Percentiles rank a stretch among this genome's conserved stretches.
These are phyloP conservation scores for Gliomastix tumulicola DNA, from an alignment of 2,329 filamentous ascomycete genomes.

Conservation along the genomic window DNA sequence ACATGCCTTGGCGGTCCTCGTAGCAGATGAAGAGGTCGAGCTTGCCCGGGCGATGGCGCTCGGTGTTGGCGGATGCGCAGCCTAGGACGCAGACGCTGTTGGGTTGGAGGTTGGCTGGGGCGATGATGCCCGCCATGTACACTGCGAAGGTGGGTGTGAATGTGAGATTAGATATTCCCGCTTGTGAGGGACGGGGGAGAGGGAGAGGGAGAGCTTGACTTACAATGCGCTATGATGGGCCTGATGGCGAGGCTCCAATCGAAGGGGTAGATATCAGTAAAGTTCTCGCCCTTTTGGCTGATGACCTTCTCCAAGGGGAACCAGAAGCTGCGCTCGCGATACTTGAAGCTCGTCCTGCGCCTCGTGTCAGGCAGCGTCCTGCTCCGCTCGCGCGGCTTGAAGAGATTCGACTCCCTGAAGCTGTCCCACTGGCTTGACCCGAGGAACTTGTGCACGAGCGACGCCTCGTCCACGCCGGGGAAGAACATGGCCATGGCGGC, in stretches of 20 bases:
- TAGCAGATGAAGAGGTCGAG: conserved; percentile 19
- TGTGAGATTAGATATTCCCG: conserved; percentile 4
- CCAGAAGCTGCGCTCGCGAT: conserved; percentile 12
- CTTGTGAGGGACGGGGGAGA: too few species aligned
- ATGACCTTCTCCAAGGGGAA: conserved; percentile 11
- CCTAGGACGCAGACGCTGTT: conserved; percentile 10
- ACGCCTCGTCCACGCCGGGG: conserved; percentile 5
- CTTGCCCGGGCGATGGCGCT: conserved; percentile 15
- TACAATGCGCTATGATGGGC: conserved; percentile 14
- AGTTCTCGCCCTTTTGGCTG: conserved; percentile 5
- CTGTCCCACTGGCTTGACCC: conserved; percentile 7
- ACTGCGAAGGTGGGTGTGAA: conserved; percentile 7
- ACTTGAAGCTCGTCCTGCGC: conserved; percentile 13
- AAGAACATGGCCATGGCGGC: conserved; percentile 17
- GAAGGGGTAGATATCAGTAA: conserved; percentile 12
- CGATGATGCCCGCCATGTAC: conserved; percentile 14
- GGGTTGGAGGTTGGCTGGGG: conserved; percentile 11
- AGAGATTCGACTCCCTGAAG: conserved; percentile 11
- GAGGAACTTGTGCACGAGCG: conserved; percentile 10
- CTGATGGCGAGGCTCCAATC: conserved; percentile 17
- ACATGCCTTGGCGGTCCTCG: conserved; percentile 11
- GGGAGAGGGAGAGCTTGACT: neutral
- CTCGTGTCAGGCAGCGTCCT: conserved; percentile 12
- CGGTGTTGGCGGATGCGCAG: conserved; percentile 11
- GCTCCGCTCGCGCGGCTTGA: conserved; percentile 11